Evolutionary conservation across 495 filamentous ascomycete genomes (phyloP).

Genomic region (Penicillium cataractarum): DNA sequence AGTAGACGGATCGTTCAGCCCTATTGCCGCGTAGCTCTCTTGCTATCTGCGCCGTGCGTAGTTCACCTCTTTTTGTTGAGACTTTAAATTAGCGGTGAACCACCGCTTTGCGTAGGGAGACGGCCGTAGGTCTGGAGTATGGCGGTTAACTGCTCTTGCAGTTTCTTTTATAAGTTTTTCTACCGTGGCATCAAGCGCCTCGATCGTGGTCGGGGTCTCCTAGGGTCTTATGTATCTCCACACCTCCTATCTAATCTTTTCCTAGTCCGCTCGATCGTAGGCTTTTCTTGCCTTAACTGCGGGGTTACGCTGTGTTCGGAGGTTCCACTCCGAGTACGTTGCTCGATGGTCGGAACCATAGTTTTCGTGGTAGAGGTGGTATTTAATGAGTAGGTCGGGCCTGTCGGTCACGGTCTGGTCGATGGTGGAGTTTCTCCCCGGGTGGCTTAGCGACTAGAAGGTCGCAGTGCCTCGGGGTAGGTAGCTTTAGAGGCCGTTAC

Average conservation of each 20-base stretch:
- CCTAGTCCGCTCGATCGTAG: too few species aligned
- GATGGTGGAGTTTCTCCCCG: background rate
- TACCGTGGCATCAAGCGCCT: conserved; percentile 17
- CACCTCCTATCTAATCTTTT: too few species aligned
- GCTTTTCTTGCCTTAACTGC: too few species aligned
- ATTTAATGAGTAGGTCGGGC: background rate
- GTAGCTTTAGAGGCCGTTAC: conserved; percentile 17
- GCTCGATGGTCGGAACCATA: background rate
- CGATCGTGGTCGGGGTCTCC: background rate
- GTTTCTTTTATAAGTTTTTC: conserved; percentile 19
- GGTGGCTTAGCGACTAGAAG: background rate
- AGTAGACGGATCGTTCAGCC: conserved; percentile 10
- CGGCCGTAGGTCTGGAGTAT: conserved; percentile 16
- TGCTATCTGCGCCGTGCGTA: conserved; percentile 25
- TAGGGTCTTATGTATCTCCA: too few species aligned
- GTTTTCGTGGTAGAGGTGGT: background rate
- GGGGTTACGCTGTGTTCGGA: background rate
- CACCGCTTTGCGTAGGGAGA: conserved; percentile 31
- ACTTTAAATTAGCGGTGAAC: conserved; percentile 29
- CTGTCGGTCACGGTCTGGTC: background rate
- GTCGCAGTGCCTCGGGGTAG: conserved; percentile 14
- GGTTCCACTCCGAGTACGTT: background rate
- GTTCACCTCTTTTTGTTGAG: conserved; percentile 23
- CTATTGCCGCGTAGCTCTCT: conserved; percentile 17
- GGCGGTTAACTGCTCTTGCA: conserved; percentile 13